A percentile compares a stretch with the other conserved stretches of the same genome.
These are phyloP conservation scores for Tremella fuciformis DNA, from an alignment of 768 basidiomycete species.

Conservation along the genomic window DNA sequence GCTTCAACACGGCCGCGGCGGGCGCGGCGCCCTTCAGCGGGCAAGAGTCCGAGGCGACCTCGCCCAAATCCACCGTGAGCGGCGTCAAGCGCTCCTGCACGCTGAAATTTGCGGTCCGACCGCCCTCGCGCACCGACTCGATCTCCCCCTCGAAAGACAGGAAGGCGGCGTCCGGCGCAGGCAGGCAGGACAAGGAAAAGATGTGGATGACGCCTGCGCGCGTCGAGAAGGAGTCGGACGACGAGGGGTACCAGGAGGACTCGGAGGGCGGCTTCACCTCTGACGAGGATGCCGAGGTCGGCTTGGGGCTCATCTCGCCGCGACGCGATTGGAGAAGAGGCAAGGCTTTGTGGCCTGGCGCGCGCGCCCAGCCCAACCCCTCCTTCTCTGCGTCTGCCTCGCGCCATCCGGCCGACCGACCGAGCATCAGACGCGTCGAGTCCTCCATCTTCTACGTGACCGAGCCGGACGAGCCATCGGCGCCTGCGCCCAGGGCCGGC, in stretches of 20 bases:
- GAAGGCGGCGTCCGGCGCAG: not conserved
- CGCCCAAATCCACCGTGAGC: not conserved
- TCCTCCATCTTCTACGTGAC: too few relatives aligned
- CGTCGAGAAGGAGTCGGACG: conserved; percentile 2
- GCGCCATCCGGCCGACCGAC: too few relatives aligned
- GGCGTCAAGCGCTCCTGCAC: not conserved
- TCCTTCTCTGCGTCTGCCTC: not conserved
- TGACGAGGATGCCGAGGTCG: conserved; percentile 10
- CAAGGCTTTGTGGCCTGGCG: not conserved
- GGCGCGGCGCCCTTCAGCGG: too few relatives aligned
- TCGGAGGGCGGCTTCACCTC: conserved; percentile 18
- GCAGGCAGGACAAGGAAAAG: not conserved
- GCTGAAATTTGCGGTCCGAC: not conserved
- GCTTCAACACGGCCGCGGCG: not conserved
- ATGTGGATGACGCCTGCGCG: conserved; percentile 3
- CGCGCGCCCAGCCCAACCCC: not conserved
- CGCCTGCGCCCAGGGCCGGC: not conserved
- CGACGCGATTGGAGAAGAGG: not conserved
- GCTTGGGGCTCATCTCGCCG: not conserved
- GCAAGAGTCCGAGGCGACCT: not conserved
- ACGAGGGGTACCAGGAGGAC: conserved; percentile 18
- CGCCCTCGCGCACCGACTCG: not conserved
- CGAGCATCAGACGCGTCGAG: too few relatives aligned
- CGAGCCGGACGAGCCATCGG: too few relatives aligned
- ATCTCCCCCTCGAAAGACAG: not conserved